Evolutionary conservation across 306 rosid species (phyloP).

Genomic region (Morella rubra): DNA sequence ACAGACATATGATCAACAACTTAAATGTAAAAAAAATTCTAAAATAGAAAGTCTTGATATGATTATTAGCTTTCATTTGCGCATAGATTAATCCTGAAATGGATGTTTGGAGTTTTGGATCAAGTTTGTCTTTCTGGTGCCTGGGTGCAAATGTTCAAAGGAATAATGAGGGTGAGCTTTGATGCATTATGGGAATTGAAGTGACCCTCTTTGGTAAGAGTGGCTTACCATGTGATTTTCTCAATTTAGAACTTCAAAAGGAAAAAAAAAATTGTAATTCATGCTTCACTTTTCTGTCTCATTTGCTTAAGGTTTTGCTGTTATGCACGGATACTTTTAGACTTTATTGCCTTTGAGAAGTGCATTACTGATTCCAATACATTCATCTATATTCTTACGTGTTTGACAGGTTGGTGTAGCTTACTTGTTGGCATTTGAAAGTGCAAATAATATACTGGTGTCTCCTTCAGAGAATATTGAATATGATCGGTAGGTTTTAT

Average conservation of each 20-base stretch:
- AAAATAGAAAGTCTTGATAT: no score
- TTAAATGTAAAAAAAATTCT: no score
- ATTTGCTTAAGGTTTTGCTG: background rate
- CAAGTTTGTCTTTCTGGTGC: background rate
- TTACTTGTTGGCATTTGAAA: conserved; percentile 86
- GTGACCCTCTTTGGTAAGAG: background rate
- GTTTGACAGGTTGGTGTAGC: conserved; percentile 86
- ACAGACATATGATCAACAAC: no score
- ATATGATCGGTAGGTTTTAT: conserved; percentile 73
- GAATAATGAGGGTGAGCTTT: background rate
- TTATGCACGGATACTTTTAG: background rate
- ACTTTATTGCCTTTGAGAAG: background rate
- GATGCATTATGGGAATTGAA: background rate
- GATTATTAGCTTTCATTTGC: no score
- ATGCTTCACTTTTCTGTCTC: background rate
- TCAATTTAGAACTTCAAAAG: no score
- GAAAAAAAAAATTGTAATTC: background rate
- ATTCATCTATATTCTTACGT: conserved; percentile 10
- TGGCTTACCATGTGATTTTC: background rate
- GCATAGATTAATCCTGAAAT: no score
- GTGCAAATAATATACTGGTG: conserved; percentile 62
- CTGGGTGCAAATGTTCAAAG: background rate
- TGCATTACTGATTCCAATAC: background rate
- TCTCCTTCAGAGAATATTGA: conserved; percentile 82
- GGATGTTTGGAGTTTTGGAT: background rate